Evolutionary conservation across 306 rosid genomes (phyloP).

Genomic region (Sindora glabra): DNA sequence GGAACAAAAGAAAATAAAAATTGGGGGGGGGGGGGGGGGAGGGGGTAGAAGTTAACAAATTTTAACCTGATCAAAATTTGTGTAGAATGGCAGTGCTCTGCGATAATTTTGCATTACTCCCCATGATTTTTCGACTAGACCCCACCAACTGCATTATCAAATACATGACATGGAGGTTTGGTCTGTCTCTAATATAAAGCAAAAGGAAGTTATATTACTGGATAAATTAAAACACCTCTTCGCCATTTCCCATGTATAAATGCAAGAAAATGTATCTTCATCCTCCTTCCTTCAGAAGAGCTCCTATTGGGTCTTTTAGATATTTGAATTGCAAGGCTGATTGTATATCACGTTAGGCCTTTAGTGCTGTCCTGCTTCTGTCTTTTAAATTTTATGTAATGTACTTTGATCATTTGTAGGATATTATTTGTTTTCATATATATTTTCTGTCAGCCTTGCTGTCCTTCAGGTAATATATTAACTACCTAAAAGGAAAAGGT

Average conservation of each 20-base stretch:
- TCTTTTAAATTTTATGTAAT: too few species aligned
- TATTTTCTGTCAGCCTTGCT: not conserved
- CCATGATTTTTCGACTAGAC: conserved; percentile 85
- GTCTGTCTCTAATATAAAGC: not conserved
- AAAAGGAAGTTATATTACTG: too few species aligned
- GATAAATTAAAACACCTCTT: too few species aligned
- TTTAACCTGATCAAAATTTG: conserved; percentile 90
- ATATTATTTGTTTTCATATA: not conserved
- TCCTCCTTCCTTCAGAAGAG: too few species aligned
- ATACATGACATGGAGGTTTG: conserved; percentile 29
- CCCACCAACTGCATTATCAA: conserved; percentile 81
- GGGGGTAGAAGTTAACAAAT: not conserved
- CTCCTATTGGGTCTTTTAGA: too few species aligned
- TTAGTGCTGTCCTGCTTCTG: too few species aligned
- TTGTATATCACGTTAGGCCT: too few species aligned
- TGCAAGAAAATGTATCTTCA: not conserved
- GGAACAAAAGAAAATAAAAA: too few species aligned
- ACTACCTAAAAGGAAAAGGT: too few species aligned
- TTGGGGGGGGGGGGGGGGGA: too few species aligned
- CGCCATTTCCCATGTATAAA: too few species aligned
- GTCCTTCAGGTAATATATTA: not conserved
- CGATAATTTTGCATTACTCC: conserved; percentile 43
- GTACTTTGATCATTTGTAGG: not conserved
- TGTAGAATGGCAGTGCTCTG: conserved; percentile 58
- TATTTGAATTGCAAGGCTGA: too few species aligned